Percentiles rank a stretch among this genome's conserved stretches.
These are phyloP conservation scores for Coniochaeta hoffmannii DNA, from an alignment of 2,329 filamentous ascomycete genomes.

Conservation along the genomic window DNA sequence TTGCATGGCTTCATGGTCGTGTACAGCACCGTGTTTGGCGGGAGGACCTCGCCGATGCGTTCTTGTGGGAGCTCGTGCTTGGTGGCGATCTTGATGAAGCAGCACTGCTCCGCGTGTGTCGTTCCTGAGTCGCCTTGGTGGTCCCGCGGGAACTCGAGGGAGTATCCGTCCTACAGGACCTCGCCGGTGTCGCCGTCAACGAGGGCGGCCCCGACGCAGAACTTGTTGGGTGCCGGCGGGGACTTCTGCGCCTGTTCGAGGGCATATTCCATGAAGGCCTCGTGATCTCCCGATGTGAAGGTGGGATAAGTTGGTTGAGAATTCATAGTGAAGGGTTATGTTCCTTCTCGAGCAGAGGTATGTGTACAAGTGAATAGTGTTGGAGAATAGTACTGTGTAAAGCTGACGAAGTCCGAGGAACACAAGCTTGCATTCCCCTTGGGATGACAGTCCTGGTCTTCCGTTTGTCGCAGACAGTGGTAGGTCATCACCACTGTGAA, in stretches of 20 bases:
- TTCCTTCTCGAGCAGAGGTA: too few species aligned
- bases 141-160: slow-evolving; percentile 61
- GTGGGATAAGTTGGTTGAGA: background rate
- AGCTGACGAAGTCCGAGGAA: too few species aligned
- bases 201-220: slow-evolving; percentile 85
- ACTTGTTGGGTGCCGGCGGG: slow-evolving; percentile 83
- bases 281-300: slow-evolving; percentile 25
- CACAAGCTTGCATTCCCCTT: too few species aligned
- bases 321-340: background rate
- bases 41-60: slow-evolving; percentile 41
- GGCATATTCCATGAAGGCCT: slow-evolving; percentile 57
- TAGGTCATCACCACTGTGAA: too few species aligned
- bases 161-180: slow-evolving; percentile 77
- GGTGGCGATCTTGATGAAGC: slow-evolving; percentile 64
- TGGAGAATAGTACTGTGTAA: too few species aligned
- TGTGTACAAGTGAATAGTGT: background rate
- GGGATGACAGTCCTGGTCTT: too few species aligned
- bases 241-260: slow-evolving; percentile 71
- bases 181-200: slow-evolving; percentile 48
- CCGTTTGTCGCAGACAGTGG: too few species aligned
- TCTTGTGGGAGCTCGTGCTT: slow-evolving; percentile 43
- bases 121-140: slow-evolving; percentile 49
- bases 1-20: slow-evolving; percentile 90
- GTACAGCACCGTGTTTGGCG: slow-evolving; percentile 60
- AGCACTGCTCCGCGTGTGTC: slow-evolving; percentile 94